phyloP scores from a whole-genome alignment of 352 stramenopile genomes.

The Blastocystis sp. region DNA sequence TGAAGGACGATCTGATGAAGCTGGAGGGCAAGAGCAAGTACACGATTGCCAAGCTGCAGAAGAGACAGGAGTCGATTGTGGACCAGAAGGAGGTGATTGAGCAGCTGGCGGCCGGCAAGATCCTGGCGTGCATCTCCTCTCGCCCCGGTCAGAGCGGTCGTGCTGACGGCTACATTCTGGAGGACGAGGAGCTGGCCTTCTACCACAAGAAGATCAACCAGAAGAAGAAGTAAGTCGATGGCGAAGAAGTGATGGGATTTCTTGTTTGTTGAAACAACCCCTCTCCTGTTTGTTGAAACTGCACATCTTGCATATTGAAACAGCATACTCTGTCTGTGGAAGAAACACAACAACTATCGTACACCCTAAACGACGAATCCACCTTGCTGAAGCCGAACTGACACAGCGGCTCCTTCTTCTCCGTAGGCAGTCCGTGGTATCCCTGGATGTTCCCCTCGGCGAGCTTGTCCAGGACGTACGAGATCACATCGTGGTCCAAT shows the following conservation, averaged over 20 bases:
- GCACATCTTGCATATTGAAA: neutral
- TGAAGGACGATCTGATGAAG: too few species aligned
- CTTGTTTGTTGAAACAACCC: neutral
- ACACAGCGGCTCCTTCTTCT: conserved; percentile 10
- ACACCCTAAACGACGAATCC: neutral
- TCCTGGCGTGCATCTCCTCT: too few species aligned
- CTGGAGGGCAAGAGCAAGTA: too few species aligned
- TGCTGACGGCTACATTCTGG: too few species aligned
- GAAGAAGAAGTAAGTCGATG: neutral
- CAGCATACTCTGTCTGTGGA: neutral
- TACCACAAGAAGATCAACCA: too few species aligned
- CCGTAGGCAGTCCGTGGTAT: conserved; percentile 32
- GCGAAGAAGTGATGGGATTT: neutral
- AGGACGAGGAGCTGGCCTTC: too few species aligned
- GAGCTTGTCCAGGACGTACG: conserved; percentile 54
- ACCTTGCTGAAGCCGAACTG: conserved; percentile 36
- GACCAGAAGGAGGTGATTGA: too few species aligned
- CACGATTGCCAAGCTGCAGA: too few species aligned
- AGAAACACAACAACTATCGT: neutral
- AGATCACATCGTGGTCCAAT: conserved; percentile 64
- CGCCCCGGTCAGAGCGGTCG: too few species aligned
- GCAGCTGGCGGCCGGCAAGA: too few species aligned
- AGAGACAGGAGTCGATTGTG: too few species aligned
- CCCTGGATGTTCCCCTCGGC: neutral
- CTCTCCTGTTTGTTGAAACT: neutral